Percentiles rank a stretch among this genome's conserved stretches.
Evolutionary conservation across 2,329 filamentous ascomycete genomes (phyloP).

Genomic region (Chalara sp.): DNA sequence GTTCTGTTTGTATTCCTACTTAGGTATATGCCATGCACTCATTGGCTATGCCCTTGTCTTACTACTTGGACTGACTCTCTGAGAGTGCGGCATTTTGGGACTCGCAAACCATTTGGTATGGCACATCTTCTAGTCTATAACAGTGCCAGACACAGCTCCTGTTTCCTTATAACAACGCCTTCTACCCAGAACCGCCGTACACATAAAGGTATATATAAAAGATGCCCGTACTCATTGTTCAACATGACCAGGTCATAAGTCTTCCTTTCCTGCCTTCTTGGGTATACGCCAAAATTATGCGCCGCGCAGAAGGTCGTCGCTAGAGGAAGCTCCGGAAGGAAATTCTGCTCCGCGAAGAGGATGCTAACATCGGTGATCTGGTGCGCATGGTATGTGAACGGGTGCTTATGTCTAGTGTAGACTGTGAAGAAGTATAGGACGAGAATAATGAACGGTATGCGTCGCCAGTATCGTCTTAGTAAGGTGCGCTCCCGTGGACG

Average conservation of each 20-base stretch:
- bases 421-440: slow-evolving; percentile 7
- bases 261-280: slow-evolving; percentile 31
- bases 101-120: too few relatives aligned
- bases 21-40: too few relatives aligned
- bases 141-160: too few relatives aligned
- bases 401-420: slow-evolving; percentile 9
- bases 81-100: too few relatives aligned
- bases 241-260: slow-evolving; percentile 57
- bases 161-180: too few relatives aligned
- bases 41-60: too few relatives aligned
- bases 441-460: not conserved
- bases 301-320: slow-evolving; percentile 8
- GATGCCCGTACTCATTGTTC: slow-evolving; percentile 40
- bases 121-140: too few relatives aligned
- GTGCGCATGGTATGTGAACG: slow-evolving; percentile 7
- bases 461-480: slow-evolving; percentile 7
- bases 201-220: too few relatives aligned
- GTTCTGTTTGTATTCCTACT: too few relatives aligned
- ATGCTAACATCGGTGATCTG: slow-evolving; percentile 8
- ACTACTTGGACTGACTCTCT: too few relatives aligned
- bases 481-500: slow-evolving; percentile 2
- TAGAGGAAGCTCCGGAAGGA: slow-evolving; percentile 5
- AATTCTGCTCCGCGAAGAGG: slow-evolving; percentile 3
- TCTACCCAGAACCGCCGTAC: too few relatives aligned
- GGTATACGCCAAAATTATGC: slow-evolving; percentile 11